These are phyloP conservation scores for Pichia norvegensis DNA, from an alignment of 1,139 yeast genomes.

Conservation along the genomic window DNA sequence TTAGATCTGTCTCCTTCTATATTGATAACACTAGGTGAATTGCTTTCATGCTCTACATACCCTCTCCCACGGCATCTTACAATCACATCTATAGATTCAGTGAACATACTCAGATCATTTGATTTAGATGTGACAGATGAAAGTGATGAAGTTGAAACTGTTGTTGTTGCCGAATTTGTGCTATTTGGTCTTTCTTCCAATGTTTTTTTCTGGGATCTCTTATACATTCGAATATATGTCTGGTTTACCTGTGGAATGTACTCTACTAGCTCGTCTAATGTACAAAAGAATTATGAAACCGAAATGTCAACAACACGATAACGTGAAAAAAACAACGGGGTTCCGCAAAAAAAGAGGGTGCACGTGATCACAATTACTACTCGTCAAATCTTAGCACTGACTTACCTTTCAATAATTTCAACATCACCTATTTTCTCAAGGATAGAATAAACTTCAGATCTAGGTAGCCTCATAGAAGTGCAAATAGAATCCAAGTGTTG, in stretches of 20 bases:
- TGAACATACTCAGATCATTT: conserved; percentile 5
- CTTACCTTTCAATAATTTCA: conserved; percentile 9
- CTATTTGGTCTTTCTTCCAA: not conserved
- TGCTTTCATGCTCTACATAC: conserved; percentile 58
- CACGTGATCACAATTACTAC: not conserved
- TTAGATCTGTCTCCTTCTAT: conserved; percentile 38
- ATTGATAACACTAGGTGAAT: conserved; percentile 66
- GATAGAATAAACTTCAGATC: conserved; percentile 8
- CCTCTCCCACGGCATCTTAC: conserved; percentile 86
- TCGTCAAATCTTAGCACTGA: not conserved
- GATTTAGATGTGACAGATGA: not conserved
- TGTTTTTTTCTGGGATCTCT: not conserved
- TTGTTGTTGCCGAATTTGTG: not conserved
- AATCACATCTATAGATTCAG: conserved; percentile 47
- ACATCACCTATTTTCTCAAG: conserved; percentile 15
- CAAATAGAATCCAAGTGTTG: conserved; percentile 17
- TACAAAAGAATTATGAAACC: not conserved
- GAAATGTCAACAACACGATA: not conserved
- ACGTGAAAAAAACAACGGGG: not conserved
- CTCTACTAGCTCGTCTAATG: too few relatives aligned
- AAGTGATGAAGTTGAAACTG: not conserved
- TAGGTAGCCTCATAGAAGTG: conserved; percentile 12
- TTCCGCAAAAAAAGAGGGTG: not conserved
- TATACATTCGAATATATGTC: not conserved
- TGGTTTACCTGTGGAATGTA: too few relatives aligned